A percentile compares a stretch with the other conserved stretches of the same genome.
These are phyloP conservation scores for Scheffersomyces quercinus DNA, from an alignment of 1,139 yeast species.

Conservation along the genomic window DNA sequence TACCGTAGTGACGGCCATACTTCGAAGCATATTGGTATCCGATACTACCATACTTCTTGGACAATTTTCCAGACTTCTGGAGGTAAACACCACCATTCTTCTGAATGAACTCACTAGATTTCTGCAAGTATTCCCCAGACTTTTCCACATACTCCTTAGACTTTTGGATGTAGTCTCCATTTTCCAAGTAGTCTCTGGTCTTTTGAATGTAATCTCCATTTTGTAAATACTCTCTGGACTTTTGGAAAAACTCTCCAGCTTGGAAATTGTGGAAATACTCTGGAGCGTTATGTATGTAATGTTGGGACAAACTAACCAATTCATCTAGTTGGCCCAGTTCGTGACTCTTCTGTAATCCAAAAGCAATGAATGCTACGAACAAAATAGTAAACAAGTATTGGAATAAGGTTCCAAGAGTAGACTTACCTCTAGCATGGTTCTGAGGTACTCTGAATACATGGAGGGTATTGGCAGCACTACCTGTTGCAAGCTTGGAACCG, in stretches of 20 bases:
- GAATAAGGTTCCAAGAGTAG: constrained; percentile 43
- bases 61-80: constrained; percentile 22
- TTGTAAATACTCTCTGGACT: constrained; percentile 15
- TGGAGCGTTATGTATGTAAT: neutral
- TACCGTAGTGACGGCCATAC: constrained; percentile 16
- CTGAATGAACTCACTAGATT: constrained; percentile 16
- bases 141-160: constrained; percentile 1
- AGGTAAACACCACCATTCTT: constrained; percentile 11
- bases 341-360: constrained; percentile 43
- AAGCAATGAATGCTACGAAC: constrained; percentile 46
- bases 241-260: neutral
- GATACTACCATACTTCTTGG: constrained; percentile 28
- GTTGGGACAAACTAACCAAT: constrained; percentile 2
- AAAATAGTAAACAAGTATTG: constrained; percentile 43
- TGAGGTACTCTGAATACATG: constrained; percentile 62
- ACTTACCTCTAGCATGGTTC: constrained; percentile 46
- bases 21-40: constrained; percentile 18
- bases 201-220: constrained; percentile 4
- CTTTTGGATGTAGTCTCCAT: neutral
- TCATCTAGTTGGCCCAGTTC: constrained; percentile 39
- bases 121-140: neutral
- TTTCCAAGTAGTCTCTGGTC: neutral
- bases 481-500: constrained; percentile 70
- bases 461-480: constrained; percentile 79
- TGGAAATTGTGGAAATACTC: neutral